Evolutionary conservation across 1,284 basidiomycete genomes (phyloP).

Genomic region (Austroboletus rostrupii): DNA sequence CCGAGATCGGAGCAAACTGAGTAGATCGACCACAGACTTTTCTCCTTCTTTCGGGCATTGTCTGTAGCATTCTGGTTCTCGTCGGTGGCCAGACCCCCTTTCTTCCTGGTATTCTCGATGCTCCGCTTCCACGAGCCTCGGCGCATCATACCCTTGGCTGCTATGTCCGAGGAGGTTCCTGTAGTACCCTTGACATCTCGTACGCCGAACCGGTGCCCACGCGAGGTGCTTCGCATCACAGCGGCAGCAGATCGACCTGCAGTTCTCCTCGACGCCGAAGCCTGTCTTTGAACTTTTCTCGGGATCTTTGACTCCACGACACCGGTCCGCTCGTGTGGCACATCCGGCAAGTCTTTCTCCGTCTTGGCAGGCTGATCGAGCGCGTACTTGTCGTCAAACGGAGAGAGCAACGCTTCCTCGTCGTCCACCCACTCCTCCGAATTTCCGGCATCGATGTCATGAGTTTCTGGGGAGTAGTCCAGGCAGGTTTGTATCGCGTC

Average conservation of each 20-base stretch:
- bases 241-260: background rate
- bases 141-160: conserved; percentile 23
- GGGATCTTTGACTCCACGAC: conserved; percentile 18
- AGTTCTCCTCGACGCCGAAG: conserved; percentile 10
- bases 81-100: conserved; percentile 4
- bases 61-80: conserved; percentile 17
- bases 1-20: conserved; percentile 27
- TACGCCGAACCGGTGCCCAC: conserved; percentile 13
- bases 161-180: background rate
- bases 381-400: conserved; percentile 27
- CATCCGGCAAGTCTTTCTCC: conserved; percentile 19
- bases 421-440: conserved; percentile 26
- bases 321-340: conserved; percentile 4
- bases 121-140: conserved; percentile 27
- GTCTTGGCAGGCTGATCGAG: conserved; percentile 3
- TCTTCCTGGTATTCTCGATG: conserved; percentile 17
- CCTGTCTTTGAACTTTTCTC: conserved; percentile 16
- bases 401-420: conserved; percentile 19
- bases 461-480: conserved; percentile 26
- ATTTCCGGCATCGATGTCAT: conserved; percentile 3
- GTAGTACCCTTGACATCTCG: conserved; percentile 14
- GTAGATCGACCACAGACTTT: conserved; percentile 27
- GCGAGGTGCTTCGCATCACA: conserved; percentile 9
- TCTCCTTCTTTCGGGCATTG: conserved; percentile 15
- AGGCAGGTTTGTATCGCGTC: conserved; percentile 22